Evolutionary conservation across 768 basidiomycete species (phyloP), one percentile per base, ranked within the genome.

Genomic region (Phaffia australis): DNA sequence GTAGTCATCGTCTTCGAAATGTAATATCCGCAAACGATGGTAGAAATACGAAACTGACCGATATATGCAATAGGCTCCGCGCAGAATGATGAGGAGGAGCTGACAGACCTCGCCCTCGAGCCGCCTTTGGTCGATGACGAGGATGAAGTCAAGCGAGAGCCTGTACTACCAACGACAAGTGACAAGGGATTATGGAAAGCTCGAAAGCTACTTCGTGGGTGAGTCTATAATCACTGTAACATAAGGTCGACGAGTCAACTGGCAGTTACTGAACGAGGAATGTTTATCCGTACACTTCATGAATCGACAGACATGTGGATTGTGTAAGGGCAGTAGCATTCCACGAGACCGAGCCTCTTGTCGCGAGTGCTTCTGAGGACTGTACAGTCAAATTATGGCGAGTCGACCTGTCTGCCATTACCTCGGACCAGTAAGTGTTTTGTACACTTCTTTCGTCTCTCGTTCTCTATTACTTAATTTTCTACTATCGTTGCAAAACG

Each of bases 331-430:
- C 89, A 8, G 79, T 98, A 27, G 85, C 88, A 0, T 94, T 95
- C 81, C 73, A 70, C 8, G 25, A 57, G 19, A 64, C 51, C 1
- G 86, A 80, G 47, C 77, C 90, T 54, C 86, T 86, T 72, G 78
- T 98, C 63, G 92, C 88, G n/a, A 90, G 87, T 56, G 95, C 87
- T 27, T 89, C 92, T 32, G 94, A 97, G 74, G 95, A 99, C 74
- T 88, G 84, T 74, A 92, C 90, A 8, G 85, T 98, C 63, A 99
- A 99, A 76, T 83, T 97, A 61, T 99, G 95, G 95, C 82, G 89
- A 65, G 83, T 90, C 79, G 89, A 94, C 70, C 82, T 87, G 19
- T 79, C 84, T 50, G 81, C 83, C 71, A 79, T 92, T 67, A 81
- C 88, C 35, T 86, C 87, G 52, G 84, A 85, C 64, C 82, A 82